Evolutionary conservation across 768 basidiomycete species (phyloP).

Genomic region (Tulasnella sp.): DNA sequence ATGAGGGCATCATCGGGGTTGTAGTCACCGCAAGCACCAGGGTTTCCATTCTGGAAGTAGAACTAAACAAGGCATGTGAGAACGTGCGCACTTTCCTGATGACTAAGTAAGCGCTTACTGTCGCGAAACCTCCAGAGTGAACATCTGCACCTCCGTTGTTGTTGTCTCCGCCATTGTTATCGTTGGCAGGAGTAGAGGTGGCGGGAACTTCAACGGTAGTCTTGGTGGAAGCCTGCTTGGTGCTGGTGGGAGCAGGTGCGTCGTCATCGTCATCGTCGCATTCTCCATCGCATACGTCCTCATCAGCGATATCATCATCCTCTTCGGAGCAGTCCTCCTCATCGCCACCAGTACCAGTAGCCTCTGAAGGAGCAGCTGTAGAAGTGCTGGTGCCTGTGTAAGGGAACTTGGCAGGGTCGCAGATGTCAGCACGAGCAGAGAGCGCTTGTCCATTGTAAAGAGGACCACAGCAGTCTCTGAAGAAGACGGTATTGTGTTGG

Average conservation of each 20-base stretch:
- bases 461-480: slow-evolving; percentile 27
- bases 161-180: too few relatives aligned
- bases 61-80: too few relatives aligned
- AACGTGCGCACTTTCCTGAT: too few relatives aligned
- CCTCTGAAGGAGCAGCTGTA: not conserved
- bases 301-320: too few relatives aligned
- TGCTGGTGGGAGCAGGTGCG: not conserved
- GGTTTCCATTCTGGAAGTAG: slow-evolving; percentile 29
- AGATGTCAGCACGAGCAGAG: slow-evolving; percentile 21
- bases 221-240: slow-evolving; percentile 4
- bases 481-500: slow-evolving; percentile 25
- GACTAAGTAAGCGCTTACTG: too few relatives aligned
- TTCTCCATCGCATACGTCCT: too few relatives aligned
- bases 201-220: slow-evolving; percentile 16
- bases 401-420: slow-evolving; percentile 20
- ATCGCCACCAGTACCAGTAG: not conserved
- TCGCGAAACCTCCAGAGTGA: too few relatives aligned
- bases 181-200: slow-evolving; percentile 20
- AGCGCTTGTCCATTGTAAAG: slow-evolving; percentile 26
- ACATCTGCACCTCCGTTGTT: too few relatives aligned
- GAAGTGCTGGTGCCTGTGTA: slow-evolving; percentile 8
- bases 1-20: slow-evolving; percentile 28
- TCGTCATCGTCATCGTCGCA: not conserved
- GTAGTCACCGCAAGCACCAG: slow-evolving; percentile 30
- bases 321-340: not conserved